Evolutionary conservation across 2,329 filamentous ascomycete genomes (phyloP), one percentile per base, ranked within the genome.

Genomic region (Aaosphaeria pasadenensis): DNA sequence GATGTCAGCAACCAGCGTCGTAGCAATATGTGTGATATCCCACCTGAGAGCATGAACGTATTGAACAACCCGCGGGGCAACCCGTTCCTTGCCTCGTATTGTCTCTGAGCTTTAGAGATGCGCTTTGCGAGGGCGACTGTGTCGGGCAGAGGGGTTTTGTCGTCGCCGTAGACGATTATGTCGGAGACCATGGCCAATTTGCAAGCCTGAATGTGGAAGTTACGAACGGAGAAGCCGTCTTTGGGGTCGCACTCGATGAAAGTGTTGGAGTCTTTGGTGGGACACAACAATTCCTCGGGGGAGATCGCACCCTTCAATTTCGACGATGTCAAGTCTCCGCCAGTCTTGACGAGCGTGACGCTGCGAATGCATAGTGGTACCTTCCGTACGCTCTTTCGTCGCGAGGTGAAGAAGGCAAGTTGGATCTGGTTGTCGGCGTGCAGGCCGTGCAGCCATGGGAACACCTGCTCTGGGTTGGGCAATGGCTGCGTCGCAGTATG

Each of bases 381-480:
- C 57, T 81, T 85, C 42, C 88, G 80, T 44, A 87, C 72, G n/a
- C 82, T 77, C 51, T 85, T 87, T 61, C 86, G 86, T 52, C 89
- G 83, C 29, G 88, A 85, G 44, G 86, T 84, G 69, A 99, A 97
- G 75, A 96, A 97, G 5, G 88, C 83, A 52, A 94, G 81, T 64
- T 99, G 94, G 46, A 96, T 81, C 51, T 89, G 85, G 64, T 99
- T 99, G 52, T 87, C 83, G 0, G 89, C 86, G 63, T 97, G 91
- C 38, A 97, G 75, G 28, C 94, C 94, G 72, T 99, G 94, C 28
- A 96, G 78, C 94, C 94, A 99, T 2, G 94, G 94, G 63, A 97
- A 99, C 52, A 97, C 89, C 51, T 85, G 79, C n/a, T 86, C 82
- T 0, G 94, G 85, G 47, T 92, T 85, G 5, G 94, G 92, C 28